Evolutionary conservation across 1,284 basidiomycete genomes (phyloP), one percentile per base, ranked within the genome.

Genomic region (Farysia itapuensis): DNA sequence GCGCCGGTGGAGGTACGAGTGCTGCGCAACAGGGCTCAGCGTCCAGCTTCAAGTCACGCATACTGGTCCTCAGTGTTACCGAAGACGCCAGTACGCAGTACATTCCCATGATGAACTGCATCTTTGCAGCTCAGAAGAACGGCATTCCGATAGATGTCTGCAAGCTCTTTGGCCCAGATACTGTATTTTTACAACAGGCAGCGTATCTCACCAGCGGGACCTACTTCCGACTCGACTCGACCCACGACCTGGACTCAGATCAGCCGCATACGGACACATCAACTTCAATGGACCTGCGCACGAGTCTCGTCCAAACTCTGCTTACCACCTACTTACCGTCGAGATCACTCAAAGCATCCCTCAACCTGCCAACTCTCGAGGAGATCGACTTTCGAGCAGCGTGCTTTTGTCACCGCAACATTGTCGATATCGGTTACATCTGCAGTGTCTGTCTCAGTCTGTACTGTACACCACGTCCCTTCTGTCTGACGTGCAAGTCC

Each of bases 61-160:
- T 99, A 48, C 82, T 97, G 44, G 84, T 98, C 48, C 80, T 99
- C 40, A 93, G 91, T 43, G 90, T 92, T 31, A 95, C 93, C 1
- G 89, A 89, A 2, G 88, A 92, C 77, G 82, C 87, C 14, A 87
- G 89, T 6, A 84, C 86, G 2, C 88, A 90, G 21, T 94, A 94
- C 77, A 94, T 98, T 40, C 89, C 94, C 11, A 85, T 98, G 77
- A 99, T 99, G 95, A 98, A 98, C 77, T 88, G 91, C 46, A 97
- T 98, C 40, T 99, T 99, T 79, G 93, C 92, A 3, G 95, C 95
- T 1, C 95, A 99, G 77, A 98, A 98, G 79, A 82, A 64, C 89
- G 92, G 89, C 84, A 87, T 96, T 13, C 88, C 89, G 1, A 92
- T 99, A 64, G 94, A 98, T 72, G 90, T 96, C 4, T 88, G 92